Percentiles rank a stretch among this genome's conserved stretches.
Evolutionary conservation across 2,329 filamentous ascomycete species (phyloP).

Genomic region (Xylariaceae sp.): DNA sequence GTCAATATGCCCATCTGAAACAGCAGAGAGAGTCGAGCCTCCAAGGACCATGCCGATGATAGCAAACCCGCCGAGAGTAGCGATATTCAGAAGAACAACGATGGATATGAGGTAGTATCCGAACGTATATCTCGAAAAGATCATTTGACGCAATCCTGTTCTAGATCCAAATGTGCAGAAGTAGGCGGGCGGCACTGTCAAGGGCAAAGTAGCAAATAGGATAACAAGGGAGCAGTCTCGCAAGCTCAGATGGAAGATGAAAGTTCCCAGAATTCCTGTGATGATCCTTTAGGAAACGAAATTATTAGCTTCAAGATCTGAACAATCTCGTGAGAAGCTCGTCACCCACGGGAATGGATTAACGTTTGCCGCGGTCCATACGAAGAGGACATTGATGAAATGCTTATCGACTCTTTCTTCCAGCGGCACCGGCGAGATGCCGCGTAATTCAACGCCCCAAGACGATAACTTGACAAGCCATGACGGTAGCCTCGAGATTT

Average conservation of each 20-base stretch:
- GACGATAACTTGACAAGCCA: constrained; percentile 11
- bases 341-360: constrained; percentile 28
- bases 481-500: constrained; percentile 1
- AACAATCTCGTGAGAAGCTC: not conserved
- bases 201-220: constrained; percentile 58
- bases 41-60: constrained; percentile 59
- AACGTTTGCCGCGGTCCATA: constrained; percentile 29
- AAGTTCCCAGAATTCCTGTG: constrained; percentile 58
- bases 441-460: constrained; percentile 24
- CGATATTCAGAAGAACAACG: constrained; percentile 59
- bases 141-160: constrained; percentile 63
- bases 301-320: not conserved
- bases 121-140: constrained; percentile 61
- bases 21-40: constrained; percentile 54
- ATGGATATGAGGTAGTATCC: constrained; percentile 56
- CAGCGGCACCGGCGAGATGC: constrained; percentile 27
- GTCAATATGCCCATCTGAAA: constrained; percentile 45
- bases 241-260: constrained; percentile 51
- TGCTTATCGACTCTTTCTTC: constrained; percentile 28
- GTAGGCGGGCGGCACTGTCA: constrained; percentile 51
- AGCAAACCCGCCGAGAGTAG: constrained; percentile 60
- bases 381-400: constrained; percentile 29
- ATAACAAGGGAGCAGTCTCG: constrained; percentile 58
- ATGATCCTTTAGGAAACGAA: constrained; percentile 37
- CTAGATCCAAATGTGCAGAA: constrained; percentile 56